A percentile compares a stretch with the other conserved stretches of the same genome.
Evolutionary conservation across 257 asterid species (phyloP).

Genomic region (Rehmannia glutinosa): DNA sequence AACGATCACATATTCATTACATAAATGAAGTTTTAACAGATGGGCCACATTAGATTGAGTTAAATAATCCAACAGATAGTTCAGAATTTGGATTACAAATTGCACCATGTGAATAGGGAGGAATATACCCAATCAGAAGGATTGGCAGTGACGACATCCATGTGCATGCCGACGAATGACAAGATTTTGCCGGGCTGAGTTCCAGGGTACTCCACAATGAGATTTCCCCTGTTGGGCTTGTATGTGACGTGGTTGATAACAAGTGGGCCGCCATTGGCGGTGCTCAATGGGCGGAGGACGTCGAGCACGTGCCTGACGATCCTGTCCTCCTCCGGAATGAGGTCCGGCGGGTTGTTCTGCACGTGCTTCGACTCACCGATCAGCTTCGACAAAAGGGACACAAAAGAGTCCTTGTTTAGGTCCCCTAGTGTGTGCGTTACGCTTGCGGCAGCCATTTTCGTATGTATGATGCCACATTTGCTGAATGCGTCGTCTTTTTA

Average conservation of each 20-base stretch:
- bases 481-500: not conserved
- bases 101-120: not conserved
- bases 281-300: slow-evolving; percentile 70
- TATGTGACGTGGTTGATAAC: slow-evolving; percentile 69
- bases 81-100: not conserved
- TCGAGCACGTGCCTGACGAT: slow-evolving; percentile 74
- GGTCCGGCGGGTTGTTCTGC: slow-evolving; percentile 95
- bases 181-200: slow-evolving; percentile 66
- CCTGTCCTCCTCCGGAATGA: slow-evolving; percentile 95
- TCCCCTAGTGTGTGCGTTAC: slow-evolving; percentile 55
- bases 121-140: slow-evolving; percentile 79
- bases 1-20: not conserved
- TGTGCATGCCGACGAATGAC: slow-evolving; percentile 98
- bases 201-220: slow-evolving; percentile 96
- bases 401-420: slow-evolving; percentile 66
- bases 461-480: not conserved
- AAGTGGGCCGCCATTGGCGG: slow-evolving; percentile 87
- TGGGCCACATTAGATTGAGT: not conserved
- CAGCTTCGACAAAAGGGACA: slow-evolving; percentile 60
- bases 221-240: slow-evolving; percentile 92
- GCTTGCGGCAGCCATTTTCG: slow-evolving; percentile 45
- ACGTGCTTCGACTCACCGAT: slow-evolving; percentile 85
- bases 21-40: not conserved
- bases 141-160: slow-evolving; percentile 97
- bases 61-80: not conserved